A percentile compares a stretch with the other conserved stretches of the same genome.
These are phyloP conservation scores for Lasiosphaeria ovina DNA, from an alignment of 495 filamentous ascomycete species.

Conservation along the genomic window DNA sequence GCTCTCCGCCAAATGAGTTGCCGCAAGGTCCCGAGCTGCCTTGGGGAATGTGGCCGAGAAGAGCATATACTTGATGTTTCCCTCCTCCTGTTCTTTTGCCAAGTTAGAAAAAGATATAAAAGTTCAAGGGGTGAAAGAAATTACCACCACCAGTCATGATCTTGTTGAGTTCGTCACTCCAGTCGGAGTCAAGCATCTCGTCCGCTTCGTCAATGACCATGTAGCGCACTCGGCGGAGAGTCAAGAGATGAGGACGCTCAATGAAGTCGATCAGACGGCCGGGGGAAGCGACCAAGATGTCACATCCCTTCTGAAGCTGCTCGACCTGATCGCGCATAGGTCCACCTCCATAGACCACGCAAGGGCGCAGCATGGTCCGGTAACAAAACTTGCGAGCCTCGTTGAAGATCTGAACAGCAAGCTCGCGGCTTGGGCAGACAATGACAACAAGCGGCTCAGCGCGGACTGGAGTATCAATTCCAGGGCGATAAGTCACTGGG, in stretches of 20 bases:
- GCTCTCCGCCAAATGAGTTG: constrained; percentile 65
- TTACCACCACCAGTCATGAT: constrained; percentile 78
- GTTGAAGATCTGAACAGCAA: constrained; percentile 91
- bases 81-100: constrained; percentile 68
- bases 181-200: constrained; percentile 77
- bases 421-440: constrained; percentile 82
- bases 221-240: constrained; percentile 73
- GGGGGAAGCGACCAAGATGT: constrained; percentile 83
- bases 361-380: constrained; percentile 89
- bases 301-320: constrained; percentile 79
- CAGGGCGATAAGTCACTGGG: constrained; percentile 35
- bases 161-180: constrained; percentile 65
- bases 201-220: constrained; percentile 94
- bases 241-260: constrained; percentile 61
- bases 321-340: constrained; percentile 61
- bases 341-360: constrained; percentile 84
- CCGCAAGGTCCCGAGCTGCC: constrained; percentile 69
- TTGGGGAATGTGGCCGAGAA: constrained; percentile 93
- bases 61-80: constrained; percentile 79
- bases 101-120: constrained; percentile 10
- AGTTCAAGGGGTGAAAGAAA: constrained; percentile 20
- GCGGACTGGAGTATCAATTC: constrained; percentile 50
- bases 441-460: constrained; percentile 86
- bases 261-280: constrained; percentile 86
- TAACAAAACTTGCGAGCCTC: constrained; percentile 90